Percentiles rank a stretch among this genome's conserved stretches.
phyloP scores from a whole-genome alignment of 305 asterid genomes.

The Fraxinus albicans region DNA sequence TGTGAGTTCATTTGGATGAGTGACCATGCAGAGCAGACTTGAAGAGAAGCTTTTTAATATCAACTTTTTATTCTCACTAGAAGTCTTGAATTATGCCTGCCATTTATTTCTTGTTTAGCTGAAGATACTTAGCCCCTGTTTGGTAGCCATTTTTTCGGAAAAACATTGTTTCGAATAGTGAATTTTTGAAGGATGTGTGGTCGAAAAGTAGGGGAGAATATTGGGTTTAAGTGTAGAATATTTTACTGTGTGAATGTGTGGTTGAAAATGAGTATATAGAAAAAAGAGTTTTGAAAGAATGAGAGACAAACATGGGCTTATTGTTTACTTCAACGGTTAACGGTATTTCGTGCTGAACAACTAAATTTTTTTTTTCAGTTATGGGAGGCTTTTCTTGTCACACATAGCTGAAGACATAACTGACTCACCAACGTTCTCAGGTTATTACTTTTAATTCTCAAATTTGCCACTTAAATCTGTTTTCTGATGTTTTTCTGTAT shows the following conservation, averaged over 20 bases:
- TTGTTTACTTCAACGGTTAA: neutral
- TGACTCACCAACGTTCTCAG: conserved; percentile 84
- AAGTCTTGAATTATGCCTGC: neutral
- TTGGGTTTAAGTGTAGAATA: neutral
- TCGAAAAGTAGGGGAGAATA: neutral
- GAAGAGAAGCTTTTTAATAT: neutral
- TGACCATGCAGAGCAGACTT: neutral
- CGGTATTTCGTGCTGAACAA: conserved; percentile 12
- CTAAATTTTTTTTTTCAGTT: conserved; percentile 46
- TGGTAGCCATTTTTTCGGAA: neutral
- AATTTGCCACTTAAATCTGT: conserved; percentile 16
- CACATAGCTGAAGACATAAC: conserved; percentile 78
- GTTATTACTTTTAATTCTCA: conserved; percentile 35
- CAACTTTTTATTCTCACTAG: neutral
- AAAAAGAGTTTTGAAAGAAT: neutral
- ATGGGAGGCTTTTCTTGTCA: conserved; percentile 70
- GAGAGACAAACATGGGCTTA: neutral
- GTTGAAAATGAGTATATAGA: neutral
- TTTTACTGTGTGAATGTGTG: neutral
- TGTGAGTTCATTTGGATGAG: neutral
- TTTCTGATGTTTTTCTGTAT: conserved; percentile 5
- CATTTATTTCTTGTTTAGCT: conserved; percentile 9
- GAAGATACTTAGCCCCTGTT: conserved; percentile 12
- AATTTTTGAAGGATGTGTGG: neutral
- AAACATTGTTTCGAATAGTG: neutral